Conservation (phyloP, 306 rosid genomes). For the Gastrolobium bilobum region DNA sequence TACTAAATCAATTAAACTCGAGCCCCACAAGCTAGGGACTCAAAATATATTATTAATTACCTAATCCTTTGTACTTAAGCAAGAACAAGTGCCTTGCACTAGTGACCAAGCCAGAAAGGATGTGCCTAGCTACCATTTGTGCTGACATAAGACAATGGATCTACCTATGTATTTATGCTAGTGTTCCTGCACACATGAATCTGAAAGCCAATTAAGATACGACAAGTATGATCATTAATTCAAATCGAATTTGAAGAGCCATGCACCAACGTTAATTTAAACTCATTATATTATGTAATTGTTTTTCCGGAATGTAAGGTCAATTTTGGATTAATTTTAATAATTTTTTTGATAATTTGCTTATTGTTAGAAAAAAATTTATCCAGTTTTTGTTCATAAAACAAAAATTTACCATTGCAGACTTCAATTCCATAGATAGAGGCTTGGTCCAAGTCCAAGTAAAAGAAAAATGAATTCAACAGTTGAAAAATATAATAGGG, state of each 20-base stretch:
- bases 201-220: conserved; percentile 34
- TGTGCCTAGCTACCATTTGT: conserved; percentile 45
- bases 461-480: not conserved
- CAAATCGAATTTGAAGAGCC: conserved; percentile 11
- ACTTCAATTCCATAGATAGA: not conserved
- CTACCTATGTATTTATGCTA: conserved; percentile 39
- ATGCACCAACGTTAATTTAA: not conserved
- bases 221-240: conserved; percentile 36
- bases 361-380: not conserved
- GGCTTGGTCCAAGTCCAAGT: not conserved
- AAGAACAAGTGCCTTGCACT: conserved; percentile 41
- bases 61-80: conserved; percentile 51
- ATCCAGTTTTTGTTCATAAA: not conserved
- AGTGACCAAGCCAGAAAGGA: conserved; percentile 44
- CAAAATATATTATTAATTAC: conserved; percentile 49
- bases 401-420: not conserved
- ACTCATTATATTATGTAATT: not conserved
- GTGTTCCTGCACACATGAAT: conserved; percentile 45
- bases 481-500: not conserved
- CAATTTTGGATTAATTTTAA: not conserved
- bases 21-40: conserved; percentile 47
- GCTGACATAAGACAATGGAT: conserved; percentile 47
- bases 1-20: conserved; percentile 33
- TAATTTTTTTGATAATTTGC: too few species aligned
- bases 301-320: conserved; percentile 10